phyloP scores from a whole-genome alignment of 352 stramenopile species.

The Phytophthora palmivora region DNA sequence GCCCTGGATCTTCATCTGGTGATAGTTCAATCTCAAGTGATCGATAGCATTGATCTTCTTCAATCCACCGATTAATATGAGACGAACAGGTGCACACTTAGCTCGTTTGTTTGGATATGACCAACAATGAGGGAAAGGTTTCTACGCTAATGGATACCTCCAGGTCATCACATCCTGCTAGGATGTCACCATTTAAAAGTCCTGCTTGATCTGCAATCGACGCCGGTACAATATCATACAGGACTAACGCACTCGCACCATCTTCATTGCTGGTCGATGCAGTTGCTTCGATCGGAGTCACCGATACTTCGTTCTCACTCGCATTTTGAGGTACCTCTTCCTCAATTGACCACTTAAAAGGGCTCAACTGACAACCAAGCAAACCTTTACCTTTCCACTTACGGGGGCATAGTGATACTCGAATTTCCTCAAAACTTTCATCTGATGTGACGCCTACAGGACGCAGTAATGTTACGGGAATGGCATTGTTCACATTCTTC shows the following conservation, averaged over 20 bases:
- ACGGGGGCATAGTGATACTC: conserved; percentile 35
- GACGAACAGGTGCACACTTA: conserved; percentile 6
- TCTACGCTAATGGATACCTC: conserved; percentile 12
- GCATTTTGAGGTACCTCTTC: too few species aligned
- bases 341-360: conserved; percentile 63
- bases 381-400: conserved; percentile 77
- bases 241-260: conserved; percentile 37
- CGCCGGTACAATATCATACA: conserved; percentile 44
- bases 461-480: conserved; percentile 51
- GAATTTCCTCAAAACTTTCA: conserved; percentile 23
- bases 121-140: conserved; percentile 24
- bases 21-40: conserved; percentile 35
- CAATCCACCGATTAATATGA: conserved; percentile 61
- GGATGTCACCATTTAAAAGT: conserved; percentile 54
- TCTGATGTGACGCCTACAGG: not conserved
- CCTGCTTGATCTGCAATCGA: conserved; percentile 45
- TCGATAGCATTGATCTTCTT: conserved; percentile 51
- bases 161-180: conserved; percentile 48
- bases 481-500: conserved; percentile 42
- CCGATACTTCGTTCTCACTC: too few species aligned
- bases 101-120: conserved; percentile 20
- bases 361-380: conserved; percentile 66
- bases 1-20: conserved; percentile 4
- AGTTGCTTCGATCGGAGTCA: too few species aligned
- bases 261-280: conserved; percentile 12